Base-by-base conservation (phyloP, 164 flowering plant species). In the Annona cherimola region DNA sequence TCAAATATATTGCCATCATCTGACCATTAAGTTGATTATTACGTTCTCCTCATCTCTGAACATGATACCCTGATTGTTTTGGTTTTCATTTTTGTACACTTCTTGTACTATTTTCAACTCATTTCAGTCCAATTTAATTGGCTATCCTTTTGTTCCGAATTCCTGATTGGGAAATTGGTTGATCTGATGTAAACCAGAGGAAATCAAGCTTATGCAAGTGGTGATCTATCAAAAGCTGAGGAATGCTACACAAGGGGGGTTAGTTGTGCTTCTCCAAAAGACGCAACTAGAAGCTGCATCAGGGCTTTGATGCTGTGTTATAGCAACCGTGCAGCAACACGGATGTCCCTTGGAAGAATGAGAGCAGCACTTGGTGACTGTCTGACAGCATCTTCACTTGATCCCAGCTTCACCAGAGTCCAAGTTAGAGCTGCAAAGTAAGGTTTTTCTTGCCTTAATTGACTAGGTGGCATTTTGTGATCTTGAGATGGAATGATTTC, bases 361-460 rank as follows among this genome's bases (percentile, higher is more conserved):
- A 86, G 91, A 80, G 96, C 87, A 77, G 97, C 98, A 68, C 69
- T 93, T 46, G 81, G 68, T 39, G 99, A 96, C 75, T 96, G 97
- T 72, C 43, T 67, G 78, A 74, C 62, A 78, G 98, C 99, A 78
- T 76, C 81, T 77, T 78, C 79, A 45, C 70, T 93, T 40, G 96
- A 96, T 77, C 87, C 92, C 45, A 78, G 67, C 77, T 93, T 93
- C 77, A 73, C 85, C 42, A 91, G 75, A 80, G 96, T 83, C 72
- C 94, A 87, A 76, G 44, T 89, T 69, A 90, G 99, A 84, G 95
- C 97, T 79, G 99, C 94, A 71, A 91, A 89, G 99, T 96, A 85
- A 64, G 61, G 43, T 45, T 75, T 75, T 68, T n/a, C 43, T 62
- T 45, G 14, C 35, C 35, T 26, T 26, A 26, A 26, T 26, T 26